Base-by-base conservation (phyloP, 2,329 filamentous ascomycete species). In the Didymella keratinophila region DNA sequence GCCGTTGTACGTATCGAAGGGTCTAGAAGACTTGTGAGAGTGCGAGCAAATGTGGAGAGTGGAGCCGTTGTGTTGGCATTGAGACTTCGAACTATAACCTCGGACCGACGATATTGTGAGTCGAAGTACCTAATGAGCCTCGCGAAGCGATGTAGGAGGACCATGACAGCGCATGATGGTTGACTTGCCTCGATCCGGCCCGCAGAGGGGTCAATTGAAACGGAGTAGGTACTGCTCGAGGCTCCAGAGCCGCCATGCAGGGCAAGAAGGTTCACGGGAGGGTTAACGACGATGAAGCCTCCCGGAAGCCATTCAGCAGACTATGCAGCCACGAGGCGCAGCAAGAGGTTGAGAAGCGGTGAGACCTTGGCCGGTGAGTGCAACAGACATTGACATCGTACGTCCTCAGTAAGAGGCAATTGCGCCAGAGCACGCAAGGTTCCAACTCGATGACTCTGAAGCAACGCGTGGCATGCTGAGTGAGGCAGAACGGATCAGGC, bases 311-410 rank as follows among this genome's bases (percentile, higher is more conserved):
- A 52, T 48, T 5, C 47, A 42, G 48, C 23, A 55, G 12, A 37
- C 12, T 23, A 20, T 34, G 36, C 44, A 46, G 48, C 32, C 28
- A 52, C 34, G 16, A 28, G 12, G 21, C n/a, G 39, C 36, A 49
- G 28, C 18, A 23, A 21, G n/a, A 25, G 32, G 25, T 30, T 23
- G 23, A 52, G 43, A 43, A 58, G 67, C 56, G 48, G 48, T 58
- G 36, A 43, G 36, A 59, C 47, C 39, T 43, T 58, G 30, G 58
- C 42, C 16, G 20, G 41, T 56, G 45, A 39, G 48, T 48, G 59
- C 51, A 66, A 18, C 44, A 39, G 34, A 60, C 61, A 62, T 60
- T 58, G 62, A 55, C 62, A 64, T 66, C 49, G 54, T 58, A 66
- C 59, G 58, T 45, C 56, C 36, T 41, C 41, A 49, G 30, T 53